Conservation (phyloP, 805 yeast genomes). For the Candida methanosorbosa region DNA sequence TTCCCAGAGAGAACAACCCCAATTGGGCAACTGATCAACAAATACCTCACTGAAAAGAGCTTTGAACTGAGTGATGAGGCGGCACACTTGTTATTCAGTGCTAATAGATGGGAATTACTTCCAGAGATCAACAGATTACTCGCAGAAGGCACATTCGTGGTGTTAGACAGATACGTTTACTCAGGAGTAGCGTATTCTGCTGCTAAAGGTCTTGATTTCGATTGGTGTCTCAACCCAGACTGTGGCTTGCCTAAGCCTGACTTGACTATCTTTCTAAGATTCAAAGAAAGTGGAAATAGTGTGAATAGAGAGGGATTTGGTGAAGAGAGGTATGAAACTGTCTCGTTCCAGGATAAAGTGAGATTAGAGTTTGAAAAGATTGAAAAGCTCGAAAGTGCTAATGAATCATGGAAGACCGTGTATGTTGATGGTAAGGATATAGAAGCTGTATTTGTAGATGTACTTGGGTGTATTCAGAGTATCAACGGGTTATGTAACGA, state of each 20-base stretch:
- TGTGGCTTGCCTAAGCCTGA: slow-evolving; percentile 84
- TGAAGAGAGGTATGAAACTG: slow-evolving; percentile 81
- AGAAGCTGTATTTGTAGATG: slow-evolving; percentile 40
- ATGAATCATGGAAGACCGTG: slow-evolving; percentile 33
- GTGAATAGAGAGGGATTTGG: slow-evolving; percentile 74
- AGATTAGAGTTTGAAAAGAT: slow-evolving; percentile 46
- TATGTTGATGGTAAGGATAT: slow-evolving; percentile 53
- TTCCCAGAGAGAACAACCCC: slow-evolving; percentile 85
- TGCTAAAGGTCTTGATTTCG: slow-evolving; percentile 65
- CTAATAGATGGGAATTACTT: slow-evolving; percentile 88
- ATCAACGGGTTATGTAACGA: no score
- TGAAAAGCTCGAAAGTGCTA: slow-evolving; percentile 2
- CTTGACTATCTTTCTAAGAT: slow-evolving; percentile 64
- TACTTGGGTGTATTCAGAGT: no score
- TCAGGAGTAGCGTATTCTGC: slow-evolving; percentile 91
- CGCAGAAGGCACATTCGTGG: slow-evolving; percentile 44
- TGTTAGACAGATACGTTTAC: slow-evolving; percentile 82
- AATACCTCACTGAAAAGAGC: slow-evolving; percentile 48
- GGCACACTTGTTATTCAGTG: slow-evolving; percentile 81
- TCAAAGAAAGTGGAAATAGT: slow-evolving; percentile 36
- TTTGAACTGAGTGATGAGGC: slow-evolving; percentile 62
- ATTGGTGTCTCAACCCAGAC: slow-evolving; percentile 83
- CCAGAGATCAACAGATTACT: slow-evolving; percentile 36
- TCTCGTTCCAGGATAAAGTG: slow-evolving; percentile 68
- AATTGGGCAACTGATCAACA: slow-evolving; percentile 72